Base-by-base conservation (phyloP, 331 rosid genomes). In the Stylosanthes scabra region DNA sequence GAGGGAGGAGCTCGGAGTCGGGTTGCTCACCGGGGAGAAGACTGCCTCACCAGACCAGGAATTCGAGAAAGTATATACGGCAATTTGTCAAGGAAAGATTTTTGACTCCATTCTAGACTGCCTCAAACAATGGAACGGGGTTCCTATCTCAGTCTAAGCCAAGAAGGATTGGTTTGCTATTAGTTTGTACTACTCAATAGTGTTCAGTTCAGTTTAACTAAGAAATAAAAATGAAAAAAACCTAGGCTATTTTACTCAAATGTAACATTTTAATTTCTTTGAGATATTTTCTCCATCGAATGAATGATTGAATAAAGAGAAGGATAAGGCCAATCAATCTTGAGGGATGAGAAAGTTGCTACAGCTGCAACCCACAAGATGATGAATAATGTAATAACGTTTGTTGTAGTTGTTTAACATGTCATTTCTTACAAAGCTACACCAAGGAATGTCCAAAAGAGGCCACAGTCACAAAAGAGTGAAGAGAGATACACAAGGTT, bases 311-410 rank as follows among this genome's bases (percentile, higher is more conserved):
- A 20, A 20, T 20, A 20, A 20, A 20, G 25, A 20, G 25, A 20
- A 20, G 25, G 25, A 42, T 29, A 78, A 28, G 59, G 54, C 77
- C 82, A 92, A 75, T 90, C 97, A 15, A 90, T 92, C 92, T 92
- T 92, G 51, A 92, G 92, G 1, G 97, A 92, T 28, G 97, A 85
- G 84, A 92, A 92, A 59, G n/a, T n/a, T n/a, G n/a, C n/a, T n/a
- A n/a, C 65, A 29, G 61, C 66, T 7, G 59, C 13, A 59, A 61
- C 55, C 66, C 9, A 65, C 7, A 66, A 54, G 67, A n/a, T 49
- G 82, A 49, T 12, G 47, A 77, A 49, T 77, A 63, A 8, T 7
- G 46, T 74, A n/a, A n/a, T n/a, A n/a, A n/a, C n/a, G n/a, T n/a
- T n/a, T n/a, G n/a, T 66, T 67, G 46, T 56, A 81, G 77, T 70